Conservation (phyloP, 2,329 filamentous ascomycete genomes). For the Colletotrichum sp. region DNA sequence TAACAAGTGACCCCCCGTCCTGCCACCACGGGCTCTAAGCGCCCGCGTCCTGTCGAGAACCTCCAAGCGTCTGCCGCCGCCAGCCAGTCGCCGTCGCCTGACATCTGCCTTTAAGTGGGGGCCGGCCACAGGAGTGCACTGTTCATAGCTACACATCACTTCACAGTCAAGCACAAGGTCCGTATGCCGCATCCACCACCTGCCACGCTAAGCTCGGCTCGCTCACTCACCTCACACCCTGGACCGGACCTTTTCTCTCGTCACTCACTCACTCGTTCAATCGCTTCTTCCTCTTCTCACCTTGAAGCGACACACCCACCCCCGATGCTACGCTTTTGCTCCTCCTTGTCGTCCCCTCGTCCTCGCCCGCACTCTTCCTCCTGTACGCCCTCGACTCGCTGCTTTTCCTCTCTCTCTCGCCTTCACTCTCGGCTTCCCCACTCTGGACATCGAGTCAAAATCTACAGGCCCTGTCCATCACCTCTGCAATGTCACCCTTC, state of each 20-base stretch:
- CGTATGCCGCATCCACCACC: not conserved
- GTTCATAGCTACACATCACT: not conserved
- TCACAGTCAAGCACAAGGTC: not conserved
- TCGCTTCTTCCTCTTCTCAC: not conserved
- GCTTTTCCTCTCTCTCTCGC: not conserved
- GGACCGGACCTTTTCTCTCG: not conserved
- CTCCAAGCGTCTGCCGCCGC: not conserved
- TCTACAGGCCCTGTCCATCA: conserved; percentile 9
- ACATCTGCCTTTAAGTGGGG: conserved; percentile 3
- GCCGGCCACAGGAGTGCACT: not conserved
- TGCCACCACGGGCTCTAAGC: conserved; percentile 15
- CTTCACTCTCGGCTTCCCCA: not conserved
- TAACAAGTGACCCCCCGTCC: not conserved
- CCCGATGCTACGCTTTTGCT: not conserved
- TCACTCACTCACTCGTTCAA: not conserved
- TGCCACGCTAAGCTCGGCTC: conserved; percentile 8
- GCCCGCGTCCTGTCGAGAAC: not conserved
- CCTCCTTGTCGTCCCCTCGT: not conserved
- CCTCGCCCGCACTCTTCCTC: not conserved
- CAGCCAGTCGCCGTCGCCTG: conserved; percentile 12
- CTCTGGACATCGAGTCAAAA: conserved; percentile 4
- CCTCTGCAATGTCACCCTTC: conserved; percentile 12
- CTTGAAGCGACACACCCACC: not conserved
- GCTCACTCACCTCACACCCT: conserved; percentile 15
- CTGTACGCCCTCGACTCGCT: not conserved